phyloP scores from a whole-genome alignment of 495 filamentous ascomycete genomes.

The Elaphomyces granulatus region DNA sequence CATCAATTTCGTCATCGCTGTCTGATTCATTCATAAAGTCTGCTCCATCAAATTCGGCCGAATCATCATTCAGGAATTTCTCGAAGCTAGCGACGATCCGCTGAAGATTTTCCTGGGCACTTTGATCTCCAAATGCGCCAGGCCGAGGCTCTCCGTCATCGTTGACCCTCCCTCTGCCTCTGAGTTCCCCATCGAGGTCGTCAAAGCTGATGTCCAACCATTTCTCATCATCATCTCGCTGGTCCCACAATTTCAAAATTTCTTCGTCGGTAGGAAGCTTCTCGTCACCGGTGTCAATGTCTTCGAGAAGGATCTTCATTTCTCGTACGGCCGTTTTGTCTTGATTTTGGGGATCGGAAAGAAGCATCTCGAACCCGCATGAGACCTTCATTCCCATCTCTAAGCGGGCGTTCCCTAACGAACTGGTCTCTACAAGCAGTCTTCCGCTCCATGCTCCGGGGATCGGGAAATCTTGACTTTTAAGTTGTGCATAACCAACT shows the following conservation, averaged over 20 bases:
- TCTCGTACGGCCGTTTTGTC: conserved; percentile 54
- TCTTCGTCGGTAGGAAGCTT: conserved; percentile 57
- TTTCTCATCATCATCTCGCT: conserved; percentile 60
- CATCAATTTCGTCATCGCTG: conserved; percentile 46
- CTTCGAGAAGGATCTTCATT: conserved; percentile 58
- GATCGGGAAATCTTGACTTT: conserved; percentile 67
- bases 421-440: conserved; percentile 22
- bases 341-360: conserved; percentile 46
- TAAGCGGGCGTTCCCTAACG: conserved; percentile 29
- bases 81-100: conserved; percentile 88
- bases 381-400: conserved; percentile 83
- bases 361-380: conserved; percentile 83
- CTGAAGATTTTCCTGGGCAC: conserved; percentile 66
- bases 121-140: conserved; percentile 59
- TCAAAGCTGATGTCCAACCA: conserved; percentile 89
- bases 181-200: conserved; percentile 73
- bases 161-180: conserved; percentile 32
- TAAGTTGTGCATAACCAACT: conserved; percentile 80
- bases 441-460: conserved; percentile 47
- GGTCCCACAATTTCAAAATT: conserved; percentile 49
- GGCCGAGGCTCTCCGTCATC: conserved; percentile 10
- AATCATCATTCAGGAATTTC: conserved; percentile 80
- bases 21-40: conserved; percentile 55
- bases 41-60: conserved; percentile 63
- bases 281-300: conserved; percentile 47